phyloP scores from a whole-genome alignment of 2,329 filamentous ascomycete genomes.

The Coniochaeta sp. region DNA sequence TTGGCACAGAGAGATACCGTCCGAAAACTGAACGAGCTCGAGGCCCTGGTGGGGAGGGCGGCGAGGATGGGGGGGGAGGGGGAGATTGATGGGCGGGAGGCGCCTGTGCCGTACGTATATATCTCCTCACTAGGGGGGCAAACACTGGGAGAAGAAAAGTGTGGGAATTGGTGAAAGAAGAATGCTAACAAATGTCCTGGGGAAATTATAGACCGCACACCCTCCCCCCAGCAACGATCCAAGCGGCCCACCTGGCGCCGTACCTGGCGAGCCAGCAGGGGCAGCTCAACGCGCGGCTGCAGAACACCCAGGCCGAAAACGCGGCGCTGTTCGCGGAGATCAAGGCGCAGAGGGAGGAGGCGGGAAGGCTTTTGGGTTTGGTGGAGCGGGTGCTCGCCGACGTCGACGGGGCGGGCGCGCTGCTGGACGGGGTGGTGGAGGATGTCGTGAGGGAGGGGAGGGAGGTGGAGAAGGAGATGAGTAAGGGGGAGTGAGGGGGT shows the following conservation, averaged over 20 bases:
- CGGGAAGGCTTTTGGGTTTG: conserved; percentile 39
- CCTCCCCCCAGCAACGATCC: conserved; percentile 43
- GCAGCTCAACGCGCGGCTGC: conserved; percentile 49
- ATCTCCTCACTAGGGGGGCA: too few species aligned
- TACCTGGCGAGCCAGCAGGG: conserved; percentile 45
- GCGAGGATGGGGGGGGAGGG: conserved; percentile 27
- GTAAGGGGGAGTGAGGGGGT: too few species aligned
- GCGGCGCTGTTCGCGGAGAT: conserved; percentile 45
- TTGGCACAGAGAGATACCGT: conserved; percentile 46
- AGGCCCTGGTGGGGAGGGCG: conserved; percentile 47
- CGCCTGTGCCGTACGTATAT: conserved; percentile 43
- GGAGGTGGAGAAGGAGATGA: conserved; percentile 33
- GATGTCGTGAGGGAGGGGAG: conserved; percentile 45
- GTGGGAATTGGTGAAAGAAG: too few species aligned
- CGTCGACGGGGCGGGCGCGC: conserved; percentile 43
- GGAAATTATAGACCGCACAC: conserved; percentile 42
- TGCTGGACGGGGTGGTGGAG: conserved; percentile 38
- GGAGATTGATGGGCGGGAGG: conserved; percentile 9
- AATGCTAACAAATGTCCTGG: too few species aligned
- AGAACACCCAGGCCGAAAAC: conserved; percentile 51
- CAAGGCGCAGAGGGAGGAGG: conserved; percentile 45
- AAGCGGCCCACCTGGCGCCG: conserved; percentile 48
- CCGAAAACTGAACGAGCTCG: conserved; percentile 51
- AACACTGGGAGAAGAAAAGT: too few species aligned
- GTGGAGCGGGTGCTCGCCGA: conserved; percentile 48